Evolutionary conservation across 2,329 filamentous ascomycete genomes (phyloP), one percentile per base, ranked within the genome.

Genomic region (Microdochium paspali): DNA sequence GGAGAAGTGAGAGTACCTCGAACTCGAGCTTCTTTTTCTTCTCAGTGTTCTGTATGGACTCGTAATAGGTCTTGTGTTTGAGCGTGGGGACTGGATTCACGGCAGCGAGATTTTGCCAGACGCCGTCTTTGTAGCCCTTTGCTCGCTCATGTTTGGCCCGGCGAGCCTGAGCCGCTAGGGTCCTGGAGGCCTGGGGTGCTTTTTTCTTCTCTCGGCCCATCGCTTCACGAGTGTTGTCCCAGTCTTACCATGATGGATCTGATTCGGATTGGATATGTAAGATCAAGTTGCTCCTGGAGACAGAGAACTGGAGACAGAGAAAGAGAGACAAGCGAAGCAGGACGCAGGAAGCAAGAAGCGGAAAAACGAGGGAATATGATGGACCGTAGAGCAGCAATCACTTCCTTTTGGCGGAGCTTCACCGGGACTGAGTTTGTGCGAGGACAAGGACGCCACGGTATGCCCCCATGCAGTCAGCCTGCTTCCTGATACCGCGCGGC

Each of bases 1-100:
- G 23, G 25, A 21, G 31, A 35, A 5, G 15, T 53, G 45, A 48
- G 48, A 51, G 46, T 74, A 82, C 80, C 76, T 80, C 55, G 52
- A 75, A 74, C 58, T 84, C 79, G 45, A 84, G 70, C 57, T 79
- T 83, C 65, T 78, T 78, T 59, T 79, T 78, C 61, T 80, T 83
- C 59, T 83, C 75, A 49, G 72, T 72, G 57, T 84, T 84, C 56
- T 83, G 76, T 50, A 82, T 74, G 51, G 82, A 72, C 61, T 84
- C 80, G 56, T 80, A 81, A 57, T 80, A 82, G 13, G 76, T 73
- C 54, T 77, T 73, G 60, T 84, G 77, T 57, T 80, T 80, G 40
- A 71, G 64, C 50, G 71, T 76, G 30, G 72, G 65, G 15, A 58
- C 52, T 42, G 53, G 53, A 50, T 64, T 63, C 18, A 61, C 50